These are phyloP conservation scores for Russula sp. DNA, from an alignment of 768 basidiomycete genomes.

Conservation along the genomic window DNA sequence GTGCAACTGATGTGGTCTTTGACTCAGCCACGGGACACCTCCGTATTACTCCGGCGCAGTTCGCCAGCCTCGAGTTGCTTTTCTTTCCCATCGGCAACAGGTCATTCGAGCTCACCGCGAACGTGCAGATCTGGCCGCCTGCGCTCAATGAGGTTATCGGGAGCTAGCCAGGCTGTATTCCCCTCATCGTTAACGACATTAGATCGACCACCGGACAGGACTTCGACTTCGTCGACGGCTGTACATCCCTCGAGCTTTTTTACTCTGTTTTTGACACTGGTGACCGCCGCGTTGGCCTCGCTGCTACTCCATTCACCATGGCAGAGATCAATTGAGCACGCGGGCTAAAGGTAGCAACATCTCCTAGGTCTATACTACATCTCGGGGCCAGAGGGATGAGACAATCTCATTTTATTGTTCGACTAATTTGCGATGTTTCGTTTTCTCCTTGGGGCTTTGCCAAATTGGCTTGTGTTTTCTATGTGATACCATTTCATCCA, in stretches of 20 bases:
- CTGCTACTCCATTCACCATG: slow-evolving; percentile 42
- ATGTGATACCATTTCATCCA: no score
- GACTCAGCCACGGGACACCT: slow-evolving; percentile 30
- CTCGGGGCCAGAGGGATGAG: no score
- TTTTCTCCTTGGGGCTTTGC: no score
- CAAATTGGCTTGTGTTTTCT: no score
- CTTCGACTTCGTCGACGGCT: slow-evolving; percentile 51
- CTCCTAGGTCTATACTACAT: no score
- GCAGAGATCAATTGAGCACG: slow-evolving; percentile 31
- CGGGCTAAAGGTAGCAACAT: background rate
- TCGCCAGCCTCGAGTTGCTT: slow-evolving; percentile 27
- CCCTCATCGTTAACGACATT: slow-evolving; percentile 33
- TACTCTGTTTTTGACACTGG: slow-evolving; percentile 60
- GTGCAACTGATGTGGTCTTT: slow-evolving; percentile 27
- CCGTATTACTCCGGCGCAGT: slow-evolving; percentile 25
- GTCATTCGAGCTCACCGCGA: slow-evolving; percentile 36
- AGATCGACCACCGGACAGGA: slow-evolving; percentile 33
- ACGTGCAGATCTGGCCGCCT: slow-evolving; percentile 38
- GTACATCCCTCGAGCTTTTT: slow-evolving; percentile 52
- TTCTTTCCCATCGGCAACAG: slow-evolving; percentile 29
- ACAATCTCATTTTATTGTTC: no score
- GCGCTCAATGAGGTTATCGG: slow-evolving; percentile 40
- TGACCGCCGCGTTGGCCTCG: slow-evolving; percentile 52
- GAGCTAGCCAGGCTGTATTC: slow-evolving; percentile 30
- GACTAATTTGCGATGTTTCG: no score